phyloP scores from a whole-genome alignment of 2,329 filamentous ascomycete genomes.

The Sporothrix inflata region DNA sequence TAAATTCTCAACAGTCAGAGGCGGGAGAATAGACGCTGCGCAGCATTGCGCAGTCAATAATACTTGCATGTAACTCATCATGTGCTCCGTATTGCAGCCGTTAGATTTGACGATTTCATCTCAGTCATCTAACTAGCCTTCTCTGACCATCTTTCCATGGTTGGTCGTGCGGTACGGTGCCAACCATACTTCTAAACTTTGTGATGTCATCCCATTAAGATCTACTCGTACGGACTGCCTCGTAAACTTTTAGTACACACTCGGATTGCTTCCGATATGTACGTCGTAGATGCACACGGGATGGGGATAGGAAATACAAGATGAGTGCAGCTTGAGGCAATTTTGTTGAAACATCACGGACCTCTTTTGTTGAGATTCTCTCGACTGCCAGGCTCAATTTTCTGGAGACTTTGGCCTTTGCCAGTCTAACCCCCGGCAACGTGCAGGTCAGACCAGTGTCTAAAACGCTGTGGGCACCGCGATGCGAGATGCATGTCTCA shows the following conservation, averaged over 20 bases:
- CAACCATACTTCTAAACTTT: too few relatives aligned
- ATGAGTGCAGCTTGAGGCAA: neutral
- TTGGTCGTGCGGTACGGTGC: neutral
- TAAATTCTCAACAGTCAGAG: neutral
- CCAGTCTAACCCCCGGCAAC: neutral
- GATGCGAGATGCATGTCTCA: slow-evolving; percentile 24
- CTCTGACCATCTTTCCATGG: neutral
- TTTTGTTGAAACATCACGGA: neutral
- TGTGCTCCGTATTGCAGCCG: neutral
- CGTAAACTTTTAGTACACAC: too few relatives aligned
- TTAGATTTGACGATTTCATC: neutral
- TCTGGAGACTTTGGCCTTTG: neutral
- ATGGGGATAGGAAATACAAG: neutral
- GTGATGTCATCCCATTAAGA: too few relatives aligned
- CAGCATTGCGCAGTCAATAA: neutral
- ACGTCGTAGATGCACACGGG: neutral
- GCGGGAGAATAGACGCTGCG: slow-evolving; percentile 7
- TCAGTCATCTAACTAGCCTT: neutral
- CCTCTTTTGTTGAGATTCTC: neutral
- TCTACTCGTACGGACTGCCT: too few relatives aligned
- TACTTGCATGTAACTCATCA: neutral
- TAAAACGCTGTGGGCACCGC: neutral
- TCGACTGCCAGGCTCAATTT: neutral
- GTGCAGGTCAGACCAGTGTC: slow-evolving; percentile 4
- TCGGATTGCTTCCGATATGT: slow-evolving; percentile 8